phyloP scores from a whole-genome alignment of 768 basidiomycete species.

The Termitomyces eurrhizus region DNA sequence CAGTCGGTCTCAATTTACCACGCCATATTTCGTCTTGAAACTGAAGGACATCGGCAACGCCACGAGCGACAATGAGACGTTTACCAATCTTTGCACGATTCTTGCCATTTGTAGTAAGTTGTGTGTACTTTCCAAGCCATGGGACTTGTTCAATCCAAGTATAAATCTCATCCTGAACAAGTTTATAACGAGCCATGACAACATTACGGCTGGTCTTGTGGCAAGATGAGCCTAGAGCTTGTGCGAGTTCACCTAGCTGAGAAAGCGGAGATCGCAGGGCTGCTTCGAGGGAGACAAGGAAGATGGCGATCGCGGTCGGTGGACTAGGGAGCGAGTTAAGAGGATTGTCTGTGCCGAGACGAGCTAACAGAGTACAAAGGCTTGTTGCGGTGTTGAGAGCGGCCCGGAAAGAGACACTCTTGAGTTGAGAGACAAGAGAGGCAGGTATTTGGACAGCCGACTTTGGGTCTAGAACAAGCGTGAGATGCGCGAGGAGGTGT shows the following conservation, averaged over 20 bases:
- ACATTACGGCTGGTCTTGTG: constrained; percentile 43
- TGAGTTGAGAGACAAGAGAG: constrained; percentile 34
- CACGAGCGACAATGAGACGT: constrained; percentile 61
- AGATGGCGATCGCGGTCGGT: constrained; percentile 62
- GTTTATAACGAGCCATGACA: constrained; percentile 68
- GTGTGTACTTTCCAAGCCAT: constrained; percentile 63
- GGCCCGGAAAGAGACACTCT: constrained; percentile 36
- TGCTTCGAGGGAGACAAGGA: constrained; percentile 70
- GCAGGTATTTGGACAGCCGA: constrained; percentile 26
- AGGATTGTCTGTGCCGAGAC: constrained; percentile 33
- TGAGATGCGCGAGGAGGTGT: constrained; percentile 50
- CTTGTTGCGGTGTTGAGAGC: constrained; percentile 42
- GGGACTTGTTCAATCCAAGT: constrained; percentile 62
- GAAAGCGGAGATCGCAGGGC: constrained; percentile 51
- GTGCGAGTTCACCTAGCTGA: constrained; percentile 53
- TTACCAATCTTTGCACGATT: constrained; percentile 61
- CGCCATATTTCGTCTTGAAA: constrained; percentile 63
- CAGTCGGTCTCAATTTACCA: constrained; percentile 33
- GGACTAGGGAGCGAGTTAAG: constrained; percentile 34
- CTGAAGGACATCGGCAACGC: constrained; percentile 64
- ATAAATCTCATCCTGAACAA: constrained; percentile 56
- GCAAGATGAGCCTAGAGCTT: constrained; percentile 48
- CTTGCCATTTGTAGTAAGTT: constrained; percentile 22
- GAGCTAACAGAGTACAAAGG: constrained; percentile 40
- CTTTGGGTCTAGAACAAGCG: constrained; percentile 22